Base-by-base conservation (phyloP, 371 early-diverging fungal genomes). In the Saksenaea vasiformis region DNA sequence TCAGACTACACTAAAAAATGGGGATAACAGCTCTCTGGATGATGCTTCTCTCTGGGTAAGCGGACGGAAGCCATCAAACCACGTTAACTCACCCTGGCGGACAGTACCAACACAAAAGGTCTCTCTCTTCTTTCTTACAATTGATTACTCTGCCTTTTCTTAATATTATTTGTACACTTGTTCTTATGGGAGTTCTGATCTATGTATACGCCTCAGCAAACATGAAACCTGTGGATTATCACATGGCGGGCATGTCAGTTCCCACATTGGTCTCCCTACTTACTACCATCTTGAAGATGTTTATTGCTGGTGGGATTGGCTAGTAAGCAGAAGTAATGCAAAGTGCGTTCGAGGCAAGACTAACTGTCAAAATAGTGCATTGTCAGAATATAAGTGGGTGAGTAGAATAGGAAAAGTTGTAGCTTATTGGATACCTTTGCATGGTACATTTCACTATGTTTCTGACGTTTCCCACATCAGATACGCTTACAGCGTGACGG, bases 381-480 rank as follows among this genome's bases (percentile, higher is more conserved):
- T 68, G 22, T 64, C 68, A 8, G 68, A 68, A 53, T 64, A 63
- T 35, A 68, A 68, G 38, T 68, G 68, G 68, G 60, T 47, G 19
- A 14, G 17, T 15, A 41, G 14, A 2, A 31, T 7, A 31, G 4
- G 7, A 7, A 31, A 31, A 31, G 7, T 7, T n/a, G n/a, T n/a
- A n/a, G n/a, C n/a, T n/a, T 31, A 17, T 41, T 41, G 43, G 14
- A 10, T 4, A 17, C 13, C 14, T 41, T 41, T 41, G 19, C 14
- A 17, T 31, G 31, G 7, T 31, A n/a, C n/a, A n/a, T n/a, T n/a
- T n/a, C n/a, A n/a, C n/a, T n/a, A n/a, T n/a, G n/a, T n/a, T n/a
- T n/a, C n/a, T n/a, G n/a, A n/a, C n/a, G n/a, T n/a, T n/a, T n/a
- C n/a, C n/a, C n/a, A n/a, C n/a, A n/a, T n/a, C n/a, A 47, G 51